Evolutionary conservation across 108 stramenopile species (phyloP).

Genomic region (Cyclotella atomus): DNA sequence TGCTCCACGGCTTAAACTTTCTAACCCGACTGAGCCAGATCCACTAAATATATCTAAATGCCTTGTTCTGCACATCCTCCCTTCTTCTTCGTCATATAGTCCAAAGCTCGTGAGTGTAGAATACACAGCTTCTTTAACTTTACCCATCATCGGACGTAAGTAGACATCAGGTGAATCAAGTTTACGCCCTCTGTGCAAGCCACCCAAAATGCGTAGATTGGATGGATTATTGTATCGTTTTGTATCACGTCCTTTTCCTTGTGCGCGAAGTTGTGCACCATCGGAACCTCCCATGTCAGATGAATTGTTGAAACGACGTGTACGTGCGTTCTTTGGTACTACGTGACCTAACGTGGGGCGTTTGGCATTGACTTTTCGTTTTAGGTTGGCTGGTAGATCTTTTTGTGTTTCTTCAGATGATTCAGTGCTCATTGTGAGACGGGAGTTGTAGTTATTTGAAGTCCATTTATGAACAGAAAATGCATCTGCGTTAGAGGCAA

Average conservation of each 20-base stretch:
- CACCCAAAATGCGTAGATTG: slow-evolving; percentile 82
- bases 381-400: slow-evolving; percentile 77
- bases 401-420: slow-evolving; percentile 26
- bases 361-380: slow-evolving; percentile 69
- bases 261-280: slow-evolving; percentile 66
- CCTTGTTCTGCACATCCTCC: slow-evolving; percentile 37
- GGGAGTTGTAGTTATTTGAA: not conserved
- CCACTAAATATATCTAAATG: slow-evolving; percentile 95
- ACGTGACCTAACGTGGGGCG: slow-evolving; percentile 78
- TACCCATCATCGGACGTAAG: slow-evolving; percentile 98
- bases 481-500: not conserved
- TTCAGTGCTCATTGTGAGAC: not conserved
- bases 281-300: slow-evolving; percentile 65
- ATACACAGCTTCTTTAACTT: slow-evolving; percentile 95
- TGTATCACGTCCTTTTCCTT: slow-evolving; percentile 74
- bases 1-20: slow-evolving; percentile 91
- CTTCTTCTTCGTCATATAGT: slow-evolving; percentile 70
- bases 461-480: not conserved
- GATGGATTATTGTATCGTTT: slow-evolving; percentile 77
- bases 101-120: slow-evolving; percentile 89
- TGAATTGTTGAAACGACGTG: slow-evolving; percentile 24
- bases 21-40: slow-evolving; percentile 92
- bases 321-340: slow-evolving; percentile 61
- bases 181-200: slow-evolving; percentile 73
- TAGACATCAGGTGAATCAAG: slow-evolving; percentile 93